Evolutionary conservation across 371 early-diverging fungal genomes (phyloP), one percentile per base, ranked within the genome.

Genomic region (Zancudomyces culisetae): DNA sequence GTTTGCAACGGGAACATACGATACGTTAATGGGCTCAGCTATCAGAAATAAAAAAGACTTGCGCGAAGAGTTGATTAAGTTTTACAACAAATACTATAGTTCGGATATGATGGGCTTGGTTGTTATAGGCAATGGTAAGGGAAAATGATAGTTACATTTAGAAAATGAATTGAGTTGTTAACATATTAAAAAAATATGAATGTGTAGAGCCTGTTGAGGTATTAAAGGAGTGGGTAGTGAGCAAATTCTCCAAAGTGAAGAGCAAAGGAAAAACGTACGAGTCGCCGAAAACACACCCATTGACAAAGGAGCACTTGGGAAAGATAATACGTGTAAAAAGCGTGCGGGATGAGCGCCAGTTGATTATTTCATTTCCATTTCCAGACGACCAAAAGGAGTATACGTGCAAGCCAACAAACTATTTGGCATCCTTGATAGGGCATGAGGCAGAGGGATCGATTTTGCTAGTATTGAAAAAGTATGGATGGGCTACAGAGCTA

Each of bases 101-200:
- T 82, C 94, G 19, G 90, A 94, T 60, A 81, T 89, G 29, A 96
- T 94, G 95, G 83, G 82, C 59, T 72, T 92, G n/a, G 87, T 83
- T 42, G 74, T 96, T 21, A 64, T 87, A 21, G 97, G 97, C 10
- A 74, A 81, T 68, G 50, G 50, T 49, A 10, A 49, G 28, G 22
- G 19, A 35, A 35, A 6, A 10, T 35, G 35, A 35, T 35, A 35
- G 35, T 35, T 35, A 35, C n/a, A n/a, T n/a, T n/a, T n/a, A n/a
- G 35, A 35, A 10, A 15, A 35, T 35, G 6, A 35, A 10, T 35
- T 35, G 35, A 35, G 6, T 35, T 6, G 6, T 35, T 35, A 35
- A 35, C 35, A 35, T 10, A 35, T 10, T 10, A 6, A 35, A 35
- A 35, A 35, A 35, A 35, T 35, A 10, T 6, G 35, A 35, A 10